Evolutionary conservation across 306 rosid genomes (phyloP).

Genomic region (Trifolium pratense): DNA sequence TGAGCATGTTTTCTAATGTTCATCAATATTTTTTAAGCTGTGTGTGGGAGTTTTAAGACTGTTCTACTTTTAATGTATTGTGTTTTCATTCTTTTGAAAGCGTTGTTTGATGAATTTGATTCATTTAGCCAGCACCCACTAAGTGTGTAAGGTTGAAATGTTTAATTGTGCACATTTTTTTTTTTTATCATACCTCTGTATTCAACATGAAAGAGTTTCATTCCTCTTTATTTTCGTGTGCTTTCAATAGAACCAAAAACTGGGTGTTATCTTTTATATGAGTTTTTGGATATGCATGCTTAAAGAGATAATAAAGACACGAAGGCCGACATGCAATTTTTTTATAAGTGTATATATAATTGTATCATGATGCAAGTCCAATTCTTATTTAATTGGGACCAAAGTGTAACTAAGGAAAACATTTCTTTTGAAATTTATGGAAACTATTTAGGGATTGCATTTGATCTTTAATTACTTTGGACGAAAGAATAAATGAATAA

Average conservation of each 20-base stretch:
- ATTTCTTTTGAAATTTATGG: too few relatives aligned
- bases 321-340: too few relatives aligned
- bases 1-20: neutral
- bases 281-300: constrained; percentile 7
- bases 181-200: too few relatives aligned
- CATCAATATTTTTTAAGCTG: constrained; percentile 20
- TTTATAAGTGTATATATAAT: too few relatives aligned
- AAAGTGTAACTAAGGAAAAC: too few relatives aligned
- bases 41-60: neutral
- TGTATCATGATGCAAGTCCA: too few relatives aligned
- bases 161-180: neutral
- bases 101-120: neutral
- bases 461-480: too few relatives aligned
- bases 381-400: too few relatives aligned
- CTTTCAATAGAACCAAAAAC: neutral
- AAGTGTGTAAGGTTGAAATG: too few relatives aligned
- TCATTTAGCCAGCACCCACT: neutral
- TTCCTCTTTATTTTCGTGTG: neutral
- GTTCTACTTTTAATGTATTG: neutral
- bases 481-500: too few relatives aligned
- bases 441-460: too few relatives aligned
- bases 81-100: neutral
- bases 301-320: constrained; percentile 20
- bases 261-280: neutral
- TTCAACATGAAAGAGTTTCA: too few relatives aligned